These are phyloP conservation scores for Trichoderma sp. DNA, from an alignment of 2,329 filamentous ascomycete genomes.

Conservation along the genomic window DNA sequence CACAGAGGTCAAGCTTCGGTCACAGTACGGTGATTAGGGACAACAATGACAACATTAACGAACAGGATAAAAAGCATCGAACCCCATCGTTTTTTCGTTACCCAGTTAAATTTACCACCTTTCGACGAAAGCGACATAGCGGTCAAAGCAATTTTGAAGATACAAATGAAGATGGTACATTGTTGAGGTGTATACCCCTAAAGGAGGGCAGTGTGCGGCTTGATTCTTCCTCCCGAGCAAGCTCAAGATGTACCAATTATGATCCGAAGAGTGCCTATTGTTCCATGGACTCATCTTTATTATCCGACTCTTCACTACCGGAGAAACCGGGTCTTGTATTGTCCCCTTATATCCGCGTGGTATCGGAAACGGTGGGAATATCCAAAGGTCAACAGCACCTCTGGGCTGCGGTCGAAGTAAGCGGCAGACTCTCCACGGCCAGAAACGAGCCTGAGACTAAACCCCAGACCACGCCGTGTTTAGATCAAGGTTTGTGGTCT, in stretches of 20 bases:
- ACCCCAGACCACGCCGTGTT: background rate
- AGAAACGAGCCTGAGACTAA: background rate
- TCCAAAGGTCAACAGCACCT: constrained; percentile 36
- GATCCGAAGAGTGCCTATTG: background rate
- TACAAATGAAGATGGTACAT: background rate
- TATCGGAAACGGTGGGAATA: constrained; percentile 40
- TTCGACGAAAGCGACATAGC: background rate
- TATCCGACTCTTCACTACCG: background rate
- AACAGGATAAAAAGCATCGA: background rate
- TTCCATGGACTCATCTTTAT: background rate
- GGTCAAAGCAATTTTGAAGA: background rate
- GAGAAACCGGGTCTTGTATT: constrained; percentile 31
- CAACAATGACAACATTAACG: background rate
- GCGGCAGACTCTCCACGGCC: constrained; percentile 37
- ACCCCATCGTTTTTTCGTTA: background rate
- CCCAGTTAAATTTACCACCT: background rate
- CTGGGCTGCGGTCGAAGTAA: constrained; percentile 53
- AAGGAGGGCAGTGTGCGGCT: background rate
- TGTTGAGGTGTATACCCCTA: background rate
- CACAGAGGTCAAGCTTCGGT: background rate
- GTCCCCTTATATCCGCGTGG: constrained; percentile 44
- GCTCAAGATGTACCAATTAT: constrained; percentile 11
- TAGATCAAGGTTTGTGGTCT: background rate
- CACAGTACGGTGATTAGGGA: background rate
- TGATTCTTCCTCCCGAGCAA: background rate